Evolutionary conservation across 225 moss, liverwort and hornwort genomes (phyloP), one percentile per base, ranked within the genome.

Genomic region (Anthoceros angustus): DNA sequence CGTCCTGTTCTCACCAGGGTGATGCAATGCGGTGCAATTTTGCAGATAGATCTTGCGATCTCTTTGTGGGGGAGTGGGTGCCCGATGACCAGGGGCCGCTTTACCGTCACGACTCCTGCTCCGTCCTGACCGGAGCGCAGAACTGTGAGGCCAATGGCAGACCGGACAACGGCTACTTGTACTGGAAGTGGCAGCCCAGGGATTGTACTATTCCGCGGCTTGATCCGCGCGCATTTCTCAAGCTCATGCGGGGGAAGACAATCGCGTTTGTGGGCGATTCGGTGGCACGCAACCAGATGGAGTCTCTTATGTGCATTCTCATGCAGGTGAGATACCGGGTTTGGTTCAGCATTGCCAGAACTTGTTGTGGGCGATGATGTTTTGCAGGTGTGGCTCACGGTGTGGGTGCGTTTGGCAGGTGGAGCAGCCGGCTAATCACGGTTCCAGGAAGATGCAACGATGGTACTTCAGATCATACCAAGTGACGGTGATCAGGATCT

Each of bases 231-330:
- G 84, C 70, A 42, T 98, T 98, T 43, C 77, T 98, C 43, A 69
- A 84, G 64, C 26, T 98, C 48, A 89, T 98, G 98, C 72, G 76
- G 43, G 87, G 89, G 39, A 98, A 89, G 76, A 98, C 87, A 0
- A 7, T 98, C 63, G 87, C 84, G 7, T 89, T 98, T 69, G 41
- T 92, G 8, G 98, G 92, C 42, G 98, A 98, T 45, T 98, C 98
- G 0, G 74, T 98, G 8, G 80, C 87, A 0, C 82, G 98, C 4
- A 98, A 98, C 68, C 98, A 98, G 41, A 88, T 79, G 69, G 98
- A 98, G 70, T 83, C 92, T 41, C 84, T 98, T 0, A 20, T 92
- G 78, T 98, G 98, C 70, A 68, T 84, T 4, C 66, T 98, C 49
- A 77, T 83, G 69, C 92, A 98, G 78, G 89, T 86, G 72, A 75